Evolutionary conservation across 2,329 filamentous ascomycete genomes (phyloP), one percentile per base, ranked within the genome.

Genomic region (Diaporthe citri): DNA sequence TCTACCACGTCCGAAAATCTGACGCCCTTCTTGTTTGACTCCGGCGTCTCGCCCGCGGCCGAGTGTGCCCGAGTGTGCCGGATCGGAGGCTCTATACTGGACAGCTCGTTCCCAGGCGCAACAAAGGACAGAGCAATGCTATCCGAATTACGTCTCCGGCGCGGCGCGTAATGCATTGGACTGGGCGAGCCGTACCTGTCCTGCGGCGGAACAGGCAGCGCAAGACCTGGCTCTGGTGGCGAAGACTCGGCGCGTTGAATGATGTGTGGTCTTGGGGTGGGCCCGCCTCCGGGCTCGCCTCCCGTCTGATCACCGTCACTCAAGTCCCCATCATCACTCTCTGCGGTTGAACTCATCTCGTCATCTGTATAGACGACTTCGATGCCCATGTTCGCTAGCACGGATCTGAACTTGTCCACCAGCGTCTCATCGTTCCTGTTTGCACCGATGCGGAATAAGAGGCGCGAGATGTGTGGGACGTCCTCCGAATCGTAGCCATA

Each of bases 371-470:
- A 89, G 76, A 94, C 92, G 72, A 97, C 87, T 56, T 91, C 88
- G 77, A 96, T 95, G 31, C 92, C 92, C 88, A 95, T 91, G 67
- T 90, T 88, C 22, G 85, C 86, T 77, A 97, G 87, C 75, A 95
- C 87, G 74, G 89, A 86, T 82, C 92, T 89, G 79, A 97, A 96
- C 78, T 93, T 93, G 74, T 93, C 90, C 77, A 91, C 88, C 39
- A 97, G 86, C 6, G 88, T 88, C 46, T 84, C 85, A 62, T 88
- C 83, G 62, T 89, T 89, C 74, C 88, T 87, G 79, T 91, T 88
- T 76, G 91, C 92, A 71, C 94, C 93, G 81, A 98, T 91, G 79
- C 93, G 93, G 82, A 97, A 94, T 73, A 98, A 85, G 79, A 97
- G 92, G 77, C 93, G 91, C 77, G 95, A 92, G 80, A 95, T 93